Evolutionary conservation across 1,284 basidiomycete genomes (phyloP).

Genomic region (Ceratobasidium theobromae): DNA sequence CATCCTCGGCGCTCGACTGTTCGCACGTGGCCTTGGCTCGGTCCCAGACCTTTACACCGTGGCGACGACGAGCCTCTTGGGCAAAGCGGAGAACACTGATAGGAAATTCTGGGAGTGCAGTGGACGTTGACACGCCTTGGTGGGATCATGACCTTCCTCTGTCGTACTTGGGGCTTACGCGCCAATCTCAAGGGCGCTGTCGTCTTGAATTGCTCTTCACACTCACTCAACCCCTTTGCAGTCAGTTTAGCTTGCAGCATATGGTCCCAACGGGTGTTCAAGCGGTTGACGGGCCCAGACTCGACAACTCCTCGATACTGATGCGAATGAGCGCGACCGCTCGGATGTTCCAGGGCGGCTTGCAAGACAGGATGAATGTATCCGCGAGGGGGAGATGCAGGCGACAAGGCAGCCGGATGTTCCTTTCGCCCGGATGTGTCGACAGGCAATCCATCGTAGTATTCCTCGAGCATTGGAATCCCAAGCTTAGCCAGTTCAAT

Average conservation of each 20-base stretch:
- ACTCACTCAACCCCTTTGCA: not conserved
- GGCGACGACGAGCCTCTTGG: not conserved
- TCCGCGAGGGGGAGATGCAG: not conserved
- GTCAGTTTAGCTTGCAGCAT: not conserved
- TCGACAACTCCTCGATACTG: not conserved
- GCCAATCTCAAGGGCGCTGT: not conserved
- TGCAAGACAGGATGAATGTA: not conserved
- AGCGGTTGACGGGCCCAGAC: not conserved
- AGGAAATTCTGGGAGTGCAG: too few relatives aligned
- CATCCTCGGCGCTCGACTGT: not conserved
- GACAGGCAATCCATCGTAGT: not conserved
- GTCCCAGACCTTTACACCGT: not conserved
- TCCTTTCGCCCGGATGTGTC: not conserved
- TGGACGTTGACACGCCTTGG: too few relatives aligned
- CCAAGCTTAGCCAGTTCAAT: not conserved
- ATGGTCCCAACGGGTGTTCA: constrained; percentile 1
- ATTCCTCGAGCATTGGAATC: not conserved
- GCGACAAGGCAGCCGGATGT: not conserved
- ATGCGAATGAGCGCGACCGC: not conserved
- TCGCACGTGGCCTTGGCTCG: too few relatives aligned
- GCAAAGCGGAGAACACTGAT: too few relatives aligned
- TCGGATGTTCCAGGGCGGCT: not conserved
- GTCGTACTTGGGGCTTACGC: not conserved
- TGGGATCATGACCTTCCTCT: too few relatives aligned
- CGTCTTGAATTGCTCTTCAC: not conserved